Percentiles rank a stretch among this genome's conserved stretches.
phyloP scores from a whole-genome alignment of 2,329 filamentous ascomycete genomes.

The Neocatenulostroma microsporum region DNA sequence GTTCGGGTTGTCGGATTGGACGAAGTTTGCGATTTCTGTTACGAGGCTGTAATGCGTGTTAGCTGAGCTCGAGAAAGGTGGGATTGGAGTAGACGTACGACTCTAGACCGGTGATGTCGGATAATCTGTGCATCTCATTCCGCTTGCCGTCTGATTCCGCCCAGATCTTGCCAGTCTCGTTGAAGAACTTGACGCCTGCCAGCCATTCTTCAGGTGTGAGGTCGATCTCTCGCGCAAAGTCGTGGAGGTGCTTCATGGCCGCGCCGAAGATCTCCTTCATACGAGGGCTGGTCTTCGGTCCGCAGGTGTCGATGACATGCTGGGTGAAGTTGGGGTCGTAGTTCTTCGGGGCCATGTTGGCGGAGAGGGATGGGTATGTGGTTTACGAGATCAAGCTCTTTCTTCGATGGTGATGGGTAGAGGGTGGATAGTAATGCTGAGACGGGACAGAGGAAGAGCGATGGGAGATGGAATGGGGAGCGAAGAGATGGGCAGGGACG shows the following conservation, averaged over 20 bases:
- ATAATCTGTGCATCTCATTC: constrained; percentile 67
- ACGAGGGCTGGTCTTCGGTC: constrained; percentile 58
- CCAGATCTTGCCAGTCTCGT: constrained; percentile 60
- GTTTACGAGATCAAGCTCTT: too few relatives aligned
- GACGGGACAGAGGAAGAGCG: too few relatives aligned
- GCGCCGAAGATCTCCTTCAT: constrained; percentile 56
- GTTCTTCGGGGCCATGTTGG: too few relatives aligned
- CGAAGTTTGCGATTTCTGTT: constrained; percentile 58
- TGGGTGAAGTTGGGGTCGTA: constrained; percentile 74
- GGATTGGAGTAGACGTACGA: constrained; percentile 42
- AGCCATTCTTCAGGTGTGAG: constrained; percentile 72
- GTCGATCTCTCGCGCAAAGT: constrained; percentile 70
- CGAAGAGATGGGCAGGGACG: too few relatives aligned
- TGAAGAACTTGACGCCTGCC: constrained; percentile 65
- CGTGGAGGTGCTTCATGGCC: constrained; percentile 65
- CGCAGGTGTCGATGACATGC: constrained; percentile 65
- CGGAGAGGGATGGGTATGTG: too few relatives aligned
- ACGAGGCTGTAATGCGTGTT: constrained; percentile 44
- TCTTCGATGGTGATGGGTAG: too few relatives aligned
- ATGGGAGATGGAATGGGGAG: too few relatives aligned
- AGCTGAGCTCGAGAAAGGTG: not conserved
- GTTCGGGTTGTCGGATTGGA: constrained; percentile 52
- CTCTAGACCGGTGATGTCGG: constrained; percentile 66
- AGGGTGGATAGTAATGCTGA: too few relatives aligned
- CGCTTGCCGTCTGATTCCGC: constrained; percentile 53